Conservation (phyloP, 176 grass and related monocot species). For the Ensete ventricosum region DNA sequence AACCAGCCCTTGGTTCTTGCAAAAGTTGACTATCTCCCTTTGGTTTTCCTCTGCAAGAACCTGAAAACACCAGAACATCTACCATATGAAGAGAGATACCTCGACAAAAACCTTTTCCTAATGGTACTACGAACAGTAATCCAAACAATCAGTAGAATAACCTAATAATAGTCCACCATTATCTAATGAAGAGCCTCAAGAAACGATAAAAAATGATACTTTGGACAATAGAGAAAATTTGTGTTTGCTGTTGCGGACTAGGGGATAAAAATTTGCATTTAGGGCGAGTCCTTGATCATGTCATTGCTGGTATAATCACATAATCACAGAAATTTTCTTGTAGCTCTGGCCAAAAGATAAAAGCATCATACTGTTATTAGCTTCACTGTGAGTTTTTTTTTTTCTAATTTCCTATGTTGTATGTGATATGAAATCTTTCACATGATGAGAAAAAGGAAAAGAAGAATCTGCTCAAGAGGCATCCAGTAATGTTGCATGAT, state of each 20-base stretch:
- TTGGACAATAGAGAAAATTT: background rate
- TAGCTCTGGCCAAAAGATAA: no score
- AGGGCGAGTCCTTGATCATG: background rate
- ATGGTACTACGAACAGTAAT: background rate
- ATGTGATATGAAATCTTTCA: no score
- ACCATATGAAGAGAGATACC: background rate
- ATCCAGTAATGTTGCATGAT: background rate
- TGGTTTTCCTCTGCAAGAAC: conserved; percentile 89
- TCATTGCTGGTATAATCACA: no score
- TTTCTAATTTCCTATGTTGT: no score
- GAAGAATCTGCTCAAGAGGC: no score
- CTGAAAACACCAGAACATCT: conserved; percentile 24
- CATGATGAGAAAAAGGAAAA: no score
- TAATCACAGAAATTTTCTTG: no score
- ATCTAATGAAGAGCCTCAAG: background rate
- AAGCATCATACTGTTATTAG: no score
- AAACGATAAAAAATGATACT: background rate
- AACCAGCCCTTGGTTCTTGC: conserved; percentile 87
- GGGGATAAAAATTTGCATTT: background rate
- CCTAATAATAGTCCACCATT: background rate
- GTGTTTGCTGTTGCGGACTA: background rate
- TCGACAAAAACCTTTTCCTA: background rate
- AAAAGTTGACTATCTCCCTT: conserved; percentile 78
- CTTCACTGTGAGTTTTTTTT: no score
- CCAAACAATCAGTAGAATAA: background rate